Evolutionary conservation across 2,329 filamentous ascomycete species (phyloP).

Genomic region (Botrytis tulipae): DNA sequence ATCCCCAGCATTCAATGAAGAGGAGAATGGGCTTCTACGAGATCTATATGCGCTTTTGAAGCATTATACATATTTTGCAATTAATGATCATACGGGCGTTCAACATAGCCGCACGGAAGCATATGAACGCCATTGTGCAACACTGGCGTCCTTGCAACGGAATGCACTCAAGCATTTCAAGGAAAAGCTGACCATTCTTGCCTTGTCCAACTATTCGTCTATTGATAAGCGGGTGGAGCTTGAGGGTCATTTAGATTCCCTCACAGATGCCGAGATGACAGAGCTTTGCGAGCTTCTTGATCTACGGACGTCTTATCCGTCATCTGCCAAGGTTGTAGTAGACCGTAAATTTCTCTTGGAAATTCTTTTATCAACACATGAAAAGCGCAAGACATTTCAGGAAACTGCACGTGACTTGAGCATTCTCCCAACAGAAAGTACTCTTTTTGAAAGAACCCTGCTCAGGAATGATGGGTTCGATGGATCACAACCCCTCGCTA

Average conservation of each 20-base stretch:
- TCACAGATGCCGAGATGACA: slow-evolving; percentile 73
- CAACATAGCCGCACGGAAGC: slow-evolving; percentile 71
- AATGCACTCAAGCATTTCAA: slow-evolving; percentile 79
- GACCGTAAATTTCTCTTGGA: slow-evolving; percentile 68
- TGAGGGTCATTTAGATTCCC: slow-evolving; percentile 66
- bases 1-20: slow-evolving; percentile 74
- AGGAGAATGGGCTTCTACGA: slow-evolving; percentile 72
- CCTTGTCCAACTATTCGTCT: slow-evolving; percentile 87
- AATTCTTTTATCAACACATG: slow-evolving; percentile 70
- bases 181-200: slow-evolving; percentile 85
- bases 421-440: slow-evolving; percentile 78
- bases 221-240: slow-evolving; percentile 80
- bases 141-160: slow-evolving; percentile 76
- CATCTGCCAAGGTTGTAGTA: slow-evolving; percentile 60
- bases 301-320: slow-evolving; percentile 80
- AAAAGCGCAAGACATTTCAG: slow-evolving; percentile 78
- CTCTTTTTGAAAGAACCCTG: slow-evolving; percentile 76
- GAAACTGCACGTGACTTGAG: slow-evolving; percentile 69
- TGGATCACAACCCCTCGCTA: slow-evolving; percentile 79
- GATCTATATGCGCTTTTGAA: slow-evolving; percentile 78
- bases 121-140: slow-evolving; percentile 75
- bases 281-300: slow-evolving; percentile 68
- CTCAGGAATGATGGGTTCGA: slow-evolving; percentile 83
- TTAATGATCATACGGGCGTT: slow-evolving; percentile 85
- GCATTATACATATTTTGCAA: slow-evolving; percentile 84